phyloP scores from a whole-genome alignment of 495 filamentous ascomycete genomes.

The Tirmania nivea region DNA sequence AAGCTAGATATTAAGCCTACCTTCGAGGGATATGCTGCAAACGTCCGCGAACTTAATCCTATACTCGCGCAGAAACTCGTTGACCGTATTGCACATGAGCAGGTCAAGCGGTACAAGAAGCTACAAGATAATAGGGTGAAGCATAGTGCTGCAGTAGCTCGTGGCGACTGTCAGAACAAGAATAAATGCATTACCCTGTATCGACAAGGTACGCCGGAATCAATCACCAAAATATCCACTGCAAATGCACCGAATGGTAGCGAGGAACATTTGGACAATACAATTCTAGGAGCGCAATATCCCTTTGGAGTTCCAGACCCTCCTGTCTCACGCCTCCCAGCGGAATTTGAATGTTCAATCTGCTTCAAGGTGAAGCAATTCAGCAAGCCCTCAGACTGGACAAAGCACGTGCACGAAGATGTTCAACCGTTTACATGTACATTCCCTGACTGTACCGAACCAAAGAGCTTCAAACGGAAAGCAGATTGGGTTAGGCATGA shows the following conservation, averaged over 20 bases:
- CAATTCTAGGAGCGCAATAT: slow-evolving; percentile 28
- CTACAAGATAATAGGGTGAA: slow-evolving; percentile 51
- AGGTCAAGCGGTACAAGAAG: slow-evolving; percentile 56
- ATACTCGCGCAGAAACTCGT: slow-evolving; percentile 44
- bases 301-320: slow-evolving; percentile 65
- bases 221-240: not conserved
- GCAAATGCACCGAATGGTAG: too few species aligned
- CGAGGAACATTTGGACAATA: too few species aligned
- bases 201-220: not conserved
- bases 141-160: slow-evolving; percentile 28
- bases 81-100: slow-evolving; percentile 65
- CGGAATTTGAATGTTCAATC: slow-evolving; percentile 78
- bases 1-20: slow-evolving; percentile 28
- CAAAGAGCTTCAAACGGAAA: slow-evolving; percentile 92
- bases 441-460: slow-evolving; percentile 56
- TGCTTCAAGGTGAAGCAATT: slow-evolving; percentile 83
- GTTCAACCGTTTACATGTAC: slow-evolving; percentile 92
- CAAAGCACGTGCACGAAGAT: slow-evolving; percentile 92
- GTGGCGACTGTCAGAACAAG: slow-evolving; percentile 9
- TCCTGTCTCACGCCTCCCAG: slow-evolving; percentile 55
- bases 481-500: slow-evolving; percentile 96
- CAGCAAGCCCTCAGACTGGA: slow-evolving; percentile 92
- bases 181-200: slow-evolving; percentile 6
- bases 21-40: slow-evolving; percentile 51
- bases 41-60: slow-evolving; percentile 54